Evolutionary conservation across 139 green algal species (phyloP), one percentile per base, ranked within the genome.

Genomic region (Spirogloea muscicola): DNA sequence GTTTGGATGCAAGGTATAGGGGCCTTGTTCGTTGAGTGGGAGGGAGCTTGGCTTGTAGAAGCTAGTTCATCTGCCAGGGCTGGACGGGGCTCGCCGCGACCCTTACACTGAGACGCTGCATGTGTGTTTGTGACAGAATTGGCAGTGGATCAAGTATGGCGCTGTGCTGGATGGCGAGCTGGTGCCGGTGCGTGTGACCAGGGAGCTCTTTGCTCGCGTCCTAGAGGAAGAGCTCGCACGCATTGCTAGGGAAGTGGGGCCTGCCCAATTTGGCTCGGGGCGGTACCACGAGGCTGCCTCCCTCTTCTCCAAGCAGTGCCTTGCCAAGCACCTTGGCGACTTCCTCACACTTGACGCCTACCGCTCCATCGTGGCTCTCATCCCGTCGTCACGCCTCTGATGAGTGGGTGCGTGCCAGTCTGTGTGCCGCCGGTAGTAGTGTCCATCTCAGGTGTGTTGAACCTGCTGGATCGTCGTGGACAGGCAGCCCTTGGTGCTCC

Each of bases 321-420:
- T 69, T 38, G 68, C 60, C 41, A 59, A 55, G 9, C 48, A 86
- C 63, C 68, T 91, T 62, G 75, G 75, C 42, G 85, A 90, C 51
- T 91, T 91, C 75, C 69, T 91, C 18, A 91, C 87, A 7, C 49
- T 90, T 34, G 75, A 85, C 9, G 87, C 87, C 2, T 89, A 91
- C 52, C 76, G 86, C 6, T 51, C 33, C 42, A 80, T 74, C 39
- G 34, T 36, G 0, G 49, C 49, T 5, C 37, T 83, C 16, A 62
- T 62, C 27, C 79, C 79, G 3, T 34, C 52, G 39, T 60, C 41
- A 16, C 34, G 72, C 5, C 62, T 74, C 42, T 3, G 21, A 2
- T n/a, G n/a, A n/a, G n/a, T n/a, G n/a, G n/a, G n/a, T n/a, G n/a
- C n/a, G n/a, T n/a, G n/a, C n/a, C n/a, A n/a, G n/a, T n/a, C n/a